Evolutionary conservation across 441 rosid species (phyloP).

Genomic region (Pelargonium myrrhifolium): DNA sequence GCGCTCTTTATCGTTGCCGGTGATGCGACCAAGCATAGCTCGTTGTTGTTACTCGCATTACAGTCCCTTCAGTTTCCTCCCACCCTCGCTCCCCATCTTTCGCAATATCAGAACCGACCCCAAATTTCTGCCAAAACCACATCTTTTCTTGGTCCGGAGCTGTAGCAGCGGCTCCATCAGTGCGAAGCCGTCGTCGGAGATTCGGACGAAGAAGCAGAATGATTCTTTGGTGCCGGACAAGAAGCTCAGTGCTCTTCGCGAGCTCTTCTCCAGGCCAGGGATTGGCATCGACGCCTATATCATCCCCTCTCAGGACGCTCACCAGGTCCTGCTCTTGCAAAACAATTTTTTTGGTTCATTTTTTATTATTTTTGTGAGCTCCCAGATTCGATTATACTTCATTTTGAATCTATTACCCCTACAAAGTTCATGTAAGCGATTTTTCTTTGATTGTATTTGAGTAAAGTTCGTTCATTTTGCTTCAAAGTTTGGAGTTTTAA

Average conservation of each 20-base stretch:
- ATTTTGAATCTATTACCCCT: too few relatives aligned
- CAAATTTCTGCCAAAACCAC: constrained; percentile 16
- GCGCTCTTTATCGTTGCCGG: constrained; percentile 39
- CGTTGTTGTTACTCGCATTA: not conserved
- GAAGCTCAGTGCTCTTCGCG: constrained; percentile 64
- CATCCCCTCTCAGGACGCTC: constrained; percentile 95
- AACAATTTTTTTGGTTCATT: not conserved
- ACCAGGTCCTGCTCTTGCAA: constrained; percentile 45
- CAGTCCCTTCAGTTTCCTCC: constrained; percentile 16
- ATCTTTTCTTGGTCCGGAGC: constrained; percentile 27
- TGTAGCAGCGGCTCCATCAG: constrained; percentile 48
- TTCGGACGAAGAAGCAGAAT: constrained; percentile 30
- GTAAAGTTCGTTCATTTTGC: too few relatives aligned
- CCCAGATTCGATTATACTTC: not conserved
- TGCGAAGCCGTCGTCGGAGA: constrained; percentile 67
- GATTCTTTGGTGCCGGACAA: constrained; percentile 43
- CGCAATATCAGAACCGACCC: constrained; percentile 25
- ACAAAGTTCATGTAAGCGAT: too few relatives aligned
- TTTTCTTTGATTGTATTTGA: too few relatives aligned
- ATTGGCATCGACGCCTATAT: constrained; percentile 82
- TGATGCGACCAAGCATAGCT: constrained; percentile 22
- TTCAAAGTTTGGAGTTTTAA: too few relatives aligned
- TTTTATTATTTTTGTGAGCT: not conserved
- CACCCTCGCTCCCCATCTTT: constrained; percentile 34
- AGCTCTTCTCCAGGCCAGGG: constrained; percentile 53